phyloP scores from a whole-genome alignment of 2,329 filamentous ascomycete genomes.

The Ophiocordyceps camponoti-floridani region DNA sequence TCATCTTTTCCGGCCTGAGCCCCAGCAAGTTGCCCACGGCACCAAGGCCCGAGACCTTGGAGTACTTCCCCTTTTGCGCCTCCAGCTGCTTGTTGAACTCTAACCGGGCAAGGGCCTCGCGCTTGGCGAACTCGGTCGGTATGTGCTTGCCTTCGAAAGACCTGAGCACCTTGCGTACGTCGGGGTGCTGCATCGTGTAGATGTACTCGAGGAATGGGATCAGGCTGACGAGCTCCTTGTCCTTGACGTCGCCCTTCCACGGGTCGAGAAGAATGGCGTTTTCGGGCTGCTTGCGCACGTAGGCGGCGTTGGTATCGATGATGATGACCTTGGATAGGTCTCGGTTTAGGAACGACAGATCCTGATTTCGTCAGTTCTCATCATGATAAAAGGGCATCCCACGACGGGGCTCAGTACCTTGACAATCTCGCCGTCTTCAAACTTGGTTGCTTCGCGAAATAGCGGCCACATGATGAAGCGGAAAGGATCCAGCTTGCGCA shows the following conservation, averaged over 20 bases:
- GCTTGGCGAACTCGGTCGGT: slow-evolving; percentile 71
- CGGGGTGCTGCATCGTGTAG: slow-evolving; percentile 77
- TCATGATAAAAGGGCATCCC: background rate
- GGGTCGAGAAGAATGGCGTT: slow-evolving; percentile 85
- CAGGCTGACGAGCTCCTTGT: slow-evolving; percentile 71
- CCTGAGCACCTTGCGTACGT: slow-evolving; percentile 72
- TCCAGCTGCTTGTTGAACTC: slow-evolving; percentile 68
- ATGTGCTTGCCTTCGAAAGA: slow-evolving; percentile 83
- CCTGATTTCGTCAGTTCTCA: slow-evolving; percentile 27
- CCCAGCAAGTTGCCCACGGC: slow-evolving; percentile 58
- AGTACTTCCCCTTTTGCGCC: slow-evolving; percentile 43
- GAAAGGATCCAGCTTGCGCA: slow-evolving; percentile 89
- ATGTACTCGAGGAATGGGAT: slow-evolving; percentile 98
- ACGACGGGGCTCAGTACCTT: slow-evolving; percentile 39
- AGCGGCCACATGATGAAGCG: slow-evolving; percentile 90
- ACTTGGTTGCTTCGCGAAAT: slow-evolving; percentile 92
- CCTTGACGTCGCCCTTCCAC: slow-evolving; percentile 70
- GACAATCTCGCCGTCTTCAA: slow-evolving; percentile 87
- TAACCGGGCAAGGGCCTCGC: slow-evolving; percentile 70
- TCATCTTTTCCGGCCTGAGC: slow-evolving; percentile 53
- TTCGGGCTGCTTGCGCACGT: slow-evolving; percentile 82
- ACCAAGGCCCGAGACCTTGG: slow-evolving; percentile 41
- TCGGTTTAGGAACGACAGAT: slow-evolving; percentile 93
- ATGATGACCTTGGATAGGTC: slow-evolving; percentile 91
- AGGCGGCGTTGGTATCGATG: slow-evolving; percentile 67